A percentile compares a stretch with the other conserved stretches of the same genome.
Conservation (phyloP, 768 basidiomycete species). For the Suillus clintonianus region DNA sequence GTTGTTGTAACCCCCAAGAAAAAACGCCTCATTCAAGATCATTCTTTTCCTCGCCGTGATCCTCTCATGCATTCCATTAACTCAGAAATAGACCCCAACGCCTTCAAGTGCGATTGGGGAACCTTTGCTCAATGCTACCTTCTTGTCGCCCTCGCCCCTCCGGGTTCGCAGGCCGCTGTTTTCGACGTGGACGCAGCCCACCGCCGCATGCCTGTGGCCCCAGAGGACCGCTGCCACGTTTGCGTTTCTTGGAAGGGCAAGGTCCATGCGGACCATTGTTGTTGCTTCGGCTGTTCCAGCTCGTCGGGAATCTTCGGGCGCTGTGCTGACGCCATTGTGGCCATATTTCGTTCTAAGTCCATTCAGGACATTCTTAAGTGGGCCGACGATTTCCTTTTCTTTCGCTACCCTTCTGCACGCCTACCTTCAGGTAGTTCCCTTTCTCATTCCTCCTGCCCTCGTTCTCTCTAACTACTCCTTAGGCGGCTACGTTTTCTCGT, state of each 20-base stretch:
- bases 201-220: constrained; percentile 33
- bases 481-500: constrained; percentile 7
- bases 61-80: constrained; percentile 25
- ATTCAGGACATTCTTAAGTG: constrained; percentile 32
- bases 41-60: background rate
- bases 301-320: constrained; percentile 32
- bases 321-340: constrained; percentile 33
- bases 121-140: constrained; percentile 28
- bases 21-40: too few species aligned
- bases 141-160: constrained; percentile 31
- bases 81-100: constrained; percentile 22
- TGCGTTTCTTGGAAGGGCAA: background rate
- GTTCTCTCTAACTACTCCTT: background rate
- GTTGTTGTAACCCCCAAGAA: constrained; percentile 13
- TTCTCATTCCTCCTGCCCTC: background rate
- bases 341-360: constrained; percentile 14
- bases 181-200: constrained; percentile 42
- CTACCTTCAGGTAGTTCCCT: background rate
- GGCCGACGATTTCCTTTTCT: constrained; percentile 40
- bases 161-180: constrained; percentile 35
- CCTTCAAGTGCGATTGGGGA: constrained; percentile 34
- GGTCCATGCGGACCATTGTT: constrained; percentile 7
- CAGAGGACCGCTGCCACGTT: constrained; percentile 8
- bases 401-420: constrained; percentile 12
- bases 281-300: constrained; percentile 26